A percentile compares a stretch with the other conserved stretches of the same genome.
Conservation (phyloP, 2,329 filamentous ascomycete genomes). For the Orbilia oligospora region DNA sequence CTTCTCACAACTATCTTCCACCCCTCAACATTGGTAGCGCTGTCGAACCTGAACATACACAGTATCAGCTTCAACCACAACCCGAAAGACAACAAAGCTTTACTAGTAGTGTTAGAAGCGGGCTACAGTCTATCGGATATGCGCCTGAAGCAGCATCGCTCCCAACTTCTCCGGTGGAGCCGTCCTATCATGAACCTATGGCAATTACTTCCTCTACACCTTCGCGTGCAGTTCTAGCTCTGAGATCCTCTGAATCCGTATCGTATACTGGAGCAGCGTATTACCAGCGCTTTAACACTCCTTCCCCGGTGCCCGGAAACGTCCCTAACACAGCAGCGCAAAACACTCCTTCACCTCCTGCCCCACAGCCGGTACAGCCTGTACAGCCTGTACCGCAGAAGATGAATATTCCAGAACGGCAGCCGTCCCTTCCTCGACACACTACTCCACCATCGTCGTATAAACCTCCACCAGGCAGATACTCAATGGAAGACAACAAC, state of each 20-base stretch:
- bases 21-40: slow-evolving; percentile 11
- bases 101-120: slow-evolving; percentile 58
- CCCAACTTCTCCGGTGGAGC: slow-evolving; percentile 37
- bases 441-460: slow-evolving; percentile 55
- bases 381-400: slow-evolving; percentile 37
- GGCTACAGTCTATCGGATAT: slow-evolving; percentile 57
- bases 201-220: slow-evolving; percentile 54
- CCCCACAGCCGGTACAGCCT: slow-evolving; percentile 29
- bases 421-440: slow-evolving; percentile 43
- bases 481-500: slow-evolving; percentile 42
- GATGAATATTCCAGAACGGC: slow-evolving; percentile 31
- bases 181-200: slow-evolving; percentile 41
- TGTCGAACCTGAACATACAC: slow-evolving; percentile 32
- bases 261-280: slow-evolving; percentile 53
- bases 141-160: slow-evolving; percentile 52
- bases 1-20: slow-evolving; percentile 19
- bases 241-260: slow-evolving; percentile 50
- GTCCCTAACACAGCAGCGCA: slow-evolving; percentile 2
- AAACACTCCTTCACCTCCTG: slow-evolving; percentile 11
- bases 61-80: slow-evolving; percentile 54
- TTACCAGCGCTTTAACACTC: slow-evolving; percentile 52
- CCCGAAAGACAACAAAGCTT: slow-evolving; percentile 58
- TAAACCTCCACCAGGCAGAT: slow-evolving; percentile 45
- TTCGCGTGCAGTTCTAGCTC: slow-evolving; percentile 40
- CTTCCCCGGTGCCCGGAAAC: slow-evolving; percentile 27